Base-by-base conservation (phyloP, 768 basidiomycete genomes). In the Boletus rubroflammeus region DNA sequence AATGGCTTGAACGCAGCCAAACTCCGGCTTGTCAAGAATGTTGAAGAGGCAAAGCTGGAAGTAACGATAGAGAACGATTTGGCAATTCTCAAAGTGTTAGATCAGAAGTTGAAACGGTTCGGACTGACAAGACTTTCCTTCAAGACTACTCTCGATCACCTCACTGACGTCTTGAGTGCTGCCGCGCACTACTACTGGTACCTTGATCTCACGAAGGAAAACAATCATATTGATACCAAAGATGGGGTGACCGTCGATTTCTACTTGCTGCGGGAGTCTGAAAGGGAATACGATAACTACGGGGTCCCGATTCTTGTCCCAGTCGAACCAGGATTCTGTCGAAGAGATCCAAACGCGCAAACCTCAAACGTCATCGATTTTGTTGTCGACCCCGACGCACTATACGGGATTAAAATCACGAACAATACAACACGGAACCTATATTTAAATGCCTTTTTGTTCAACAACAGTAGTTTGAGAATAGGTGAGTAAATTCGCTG, bases 371-470 rank as follows among this genome's bases (percentile, higher is more conserved):
- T 61, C 32, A 57, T 66, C n/a, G 55, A 66, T 36, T 57, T 66
- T 39, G 47, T 48, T 15, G 52, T 66, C 9, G 62, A 73, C 19
- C 63, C 67, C 23, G 7, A 54, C 0, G 66, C 54, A 5, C 36
- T 56, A 3, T 67, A 76, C 14, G 76, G n/a, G 60, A 66, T 51
- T 25, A 32, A 58, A 36, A 48, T 58, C 46, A 58, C 38, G 19
- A 58, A 58, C 26, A 38, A 53, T 21, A 58, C 56, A 3, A 38
- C 36, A 25, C 35, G 26, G 14, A 35, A 41, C 7, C 53, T 78
- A 7, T 78, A 76, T 46, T 62, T 74, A 21, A 74, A 73, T 29
- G 63, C 75, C 5, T 76, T 76, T 58, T 72, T 75, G 51, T 79
- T 78, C 47, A 76, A 78, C 43, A 73, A 73, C 8, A 67, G 63